Evolutionary conservation across 768 basidiomycete species (phyloP).

Genomic region (Pleurotus eryngii): DNA sequence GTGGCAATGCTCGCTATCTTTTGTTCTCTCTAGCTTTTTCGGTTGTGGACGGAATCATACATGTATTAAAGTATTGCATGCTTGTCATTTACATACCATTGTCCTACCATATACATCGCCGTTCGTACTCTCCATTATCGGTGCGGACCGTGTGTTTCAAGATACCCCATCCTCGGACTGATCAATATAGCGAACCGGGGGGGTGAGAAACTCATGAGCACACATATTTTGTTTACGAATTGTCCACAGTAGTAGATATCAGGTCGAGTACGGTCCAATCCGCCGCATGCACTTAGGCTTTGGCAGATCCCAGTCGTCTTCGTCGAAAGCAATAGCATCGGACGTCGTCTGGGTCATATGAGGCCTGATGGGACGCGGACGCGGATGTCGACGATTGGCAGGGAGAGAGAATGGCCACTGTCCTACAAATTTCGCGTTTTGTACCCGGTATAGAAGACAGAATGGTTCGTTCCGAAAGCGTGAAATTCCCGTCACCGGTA

Average conservation of each 20-base stretch:
- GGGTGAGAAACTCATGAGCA: too few relatives aligned
- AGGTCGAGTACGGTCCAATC: not conserved
- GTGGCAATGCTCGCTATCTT: not conserved
- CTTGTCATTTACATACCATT: not conserved
- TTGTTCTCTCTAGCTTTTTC: not conserved
- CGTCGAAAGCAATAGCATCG: not conserved
- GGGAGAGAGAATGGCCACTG: conserved; percentile 10
- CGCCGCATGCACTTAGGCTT: conserved; percentile 1
- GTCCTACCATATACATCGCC: too few relatives aligned
- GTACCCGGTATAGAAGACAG: conserved; percentile 30
- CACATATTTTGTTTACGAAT: too few relatives aligned
- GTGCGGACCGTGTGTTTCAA: too few relatives aligned
- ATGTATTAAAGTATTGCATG: not conserved
- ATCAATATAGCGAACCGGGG: too few relatives aligned
- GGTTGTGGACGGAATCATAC: not conserved
- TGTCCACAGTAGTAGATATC: not conserved
- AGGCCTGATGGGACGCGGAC: not conserved
- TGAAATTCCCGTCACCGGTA: conserved; percentile 14
- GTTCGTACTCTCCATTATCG: too few relatives aligned
- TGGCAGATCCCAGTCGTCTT: not conserved
- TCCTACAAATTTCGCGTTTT: conserved; percentile 42
- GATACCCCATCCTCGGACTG: too few relatives aligned
- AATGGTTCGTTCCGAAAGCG: conserved; percentile 27
- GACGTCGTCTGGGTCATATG: not conserved
- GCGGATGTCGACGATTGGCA: not conserved